Conservation (phyloP, 1,139 yeast species). For the Candida tropicalis region DNA sequence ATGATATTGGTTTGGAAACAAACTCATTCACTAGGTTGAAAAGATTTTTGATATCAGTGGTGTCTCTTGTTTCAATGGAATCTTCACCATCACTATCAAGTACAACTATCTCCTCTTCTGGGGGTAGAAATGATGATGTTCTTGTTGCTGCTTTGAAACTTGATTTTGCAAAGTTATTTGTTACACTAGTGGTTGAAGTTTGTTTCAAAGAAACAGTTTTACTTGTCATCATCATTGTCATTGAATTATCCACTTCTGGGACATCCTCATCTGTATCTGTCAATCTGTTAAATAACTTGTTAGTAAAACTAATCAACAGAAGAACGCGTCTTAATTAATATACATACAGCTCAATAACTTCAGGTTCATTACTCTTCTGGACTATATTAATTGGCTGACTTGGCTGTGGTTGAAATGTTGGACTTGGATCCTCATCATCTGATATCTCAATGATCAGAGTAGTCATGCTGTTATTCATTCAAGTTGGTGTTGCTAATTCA, state of each 20-base stretch:
- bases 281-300: background rate
- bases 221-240: background rate
- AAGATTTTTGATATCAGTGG: conserved; percentile 1
- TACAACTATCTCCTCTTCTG: conserved; percentile 4
- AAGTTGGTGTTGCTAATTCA: background rate
- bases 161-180: background rate
- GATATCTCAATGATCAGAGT: conserved; percentile 16
- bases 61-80: background rate
- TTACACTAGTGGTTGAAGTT: background rate
- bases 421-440: conserved; percentile 12
- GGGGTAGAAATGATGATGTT: background rate
- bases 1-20: conserved; percentile 3
- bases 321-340: conserved; percentile 5
- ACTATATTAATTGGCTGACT: background rate
- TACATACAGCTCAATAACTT: conserved; percentile 26
- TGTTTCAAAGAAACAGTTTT: background rate
- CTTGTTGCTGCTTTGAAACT: background rate
- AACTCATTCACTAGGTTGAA: background rate
- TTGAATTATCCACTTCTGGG: too few species aligned
- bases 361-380: conserved; percentile 8
- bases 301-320: too few species aligned
- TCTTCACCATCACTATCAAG: conserved; percentile 9
- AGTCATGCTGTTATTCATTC: background rate
- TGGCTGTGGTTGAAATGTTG: background rate
- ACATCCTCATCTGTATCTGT: conserved; percentile 1